phyloP scores from a whole-genome alignment of 192 early-diverging fungal genomes.

The Podila verticillata region DNA sequence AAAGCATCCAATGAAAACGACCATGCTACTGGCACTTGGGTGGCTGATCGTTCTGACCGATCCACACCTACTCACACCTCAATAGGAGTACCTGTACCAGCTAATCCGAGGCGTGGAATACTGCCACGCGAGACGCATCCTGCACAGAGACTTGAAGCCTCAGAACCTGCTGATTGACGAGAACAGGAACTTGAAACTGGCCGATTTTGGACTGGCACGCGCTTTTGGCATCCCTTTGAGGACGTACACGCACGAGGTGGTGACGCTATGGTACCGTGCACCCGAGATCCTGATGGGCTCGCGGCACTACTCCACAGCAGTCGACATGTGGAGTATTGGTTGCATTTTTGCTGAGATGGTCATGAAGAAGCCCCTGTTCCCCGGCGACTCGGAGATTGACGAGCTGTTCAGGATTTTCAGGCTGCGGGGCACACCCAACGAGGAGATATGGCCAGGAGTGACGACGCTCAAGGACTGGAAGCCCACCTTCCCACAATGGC shows the following conservation, averaged over 20 bases:
- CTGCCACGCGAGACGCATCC: slow-evolving; percentile 91
- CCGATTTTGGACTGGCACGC: slow-evolving; percentile 96
- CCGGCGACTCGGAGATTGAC: slow-evolving; percentile 77
- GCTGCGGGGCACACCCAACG: slow-evolving; percentile 76
- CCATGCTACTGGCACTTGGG: neutral
- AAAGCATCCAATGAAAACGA: neutral
- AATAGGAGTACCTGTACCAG: slow-evolving; percentile 92
- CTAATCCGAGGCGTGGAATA: slow-evolving; percentile 89
- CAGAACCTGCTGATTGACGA: slow-evolving; percentile 97
- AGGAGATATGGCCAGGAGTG: slow-evolving; percentile 71
- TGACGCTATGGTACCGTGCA: slow-evolving; percentile 95
- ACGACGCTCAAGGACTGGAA: slow-evolving; percentile 58
- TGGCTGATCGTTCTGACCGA: no score
- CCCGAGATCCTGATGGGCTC: slow-evolving; percentile 96
- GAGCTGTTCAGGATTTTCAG: slow-evolving; percentile 68
- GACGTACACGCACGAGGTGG: slow-evolving; percentile 97
- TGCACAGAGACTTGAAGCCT: slow-evolving; percentile 98
- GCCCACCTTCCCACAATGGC: slow-evolving; percentile 64
- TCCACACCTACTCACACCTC: no score
- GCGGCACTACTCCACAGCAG: slow-evolving; percentile 88
- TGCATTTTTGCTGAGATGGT: slow-evolving; percentile 99
- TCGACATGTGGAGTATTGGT: slow-evolving; percentile 98
- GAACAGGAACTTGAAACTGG: slow-evolving; percentile 88
- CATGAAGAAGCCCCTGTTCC: slow-evolving; percentile 81
- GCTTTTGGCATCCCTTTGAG: slow-evolving; percentile 93